phyloP scores from a whole-genome alignment of 148 eudicot genomes.

The Chenopodium formosanum region DNA sequence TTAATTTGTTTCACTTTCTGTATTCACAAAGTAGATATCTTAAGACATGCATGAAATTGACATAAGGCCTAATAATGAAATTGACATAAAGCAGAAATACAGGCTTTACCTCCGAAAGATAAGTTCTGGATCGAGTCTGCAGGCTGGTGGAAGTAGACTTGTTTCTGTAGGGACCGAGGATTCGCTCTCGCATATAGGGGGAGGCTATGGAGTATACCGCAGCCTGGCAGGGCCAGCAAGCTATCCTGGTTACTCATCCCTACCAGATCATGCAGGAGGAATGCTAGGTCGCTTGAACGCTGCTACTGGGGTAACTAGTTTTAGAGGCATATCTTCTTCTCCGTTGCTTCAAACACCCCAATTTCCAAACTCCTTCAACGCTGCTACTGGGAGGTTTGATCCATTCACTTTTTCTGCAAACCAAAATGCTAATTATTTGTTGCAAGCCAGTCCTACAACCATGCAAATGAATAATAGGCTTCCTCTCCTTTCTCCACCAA shows the following conservation, averaged over 20 bases:
- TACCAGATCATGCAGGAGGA: constrained; percentile 32
- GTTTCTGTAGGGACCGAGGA: constrained; percentile 46
- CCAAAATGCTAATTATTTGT: constrained; percentile 14
- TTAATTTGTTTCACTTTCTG: background rate
- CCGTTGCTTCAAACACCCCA: constrained; percentile 20
- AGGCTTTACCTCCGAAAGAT: constrained; percentile 72
- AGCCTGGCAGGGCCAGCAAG: constrained; percentile 44
- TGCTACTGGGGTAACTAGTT: constrained; percentile 41
- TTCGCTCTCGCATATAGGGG: constrained; percentile 39
- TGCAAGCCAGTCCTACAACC: background rate
- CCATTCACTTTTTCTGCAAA: constrained; percentile 20
- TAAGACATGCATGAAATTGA: background rate
- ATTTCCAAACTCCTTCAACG: no score
- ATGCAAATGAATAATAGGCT: constrained; percentile 4
- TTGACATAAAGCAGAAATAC: constrained; percentile 57
- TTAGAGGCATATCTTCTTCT: constrained; percentile 47
- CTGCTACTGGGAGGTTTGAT: no score
- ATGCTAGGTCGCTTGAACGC: constrained; percentile 52
- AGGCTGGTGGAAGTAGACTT: constrained; percentile 36
- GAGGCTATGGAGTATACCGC: constrained; percentile 49
- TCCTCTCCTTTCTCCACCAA: constrained; percentile 1
- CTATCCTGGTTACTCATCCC: constrained; percentile 29
- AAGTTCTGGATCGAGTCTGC: constrained; percentile 30
- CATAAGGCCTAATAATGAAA: background rate
- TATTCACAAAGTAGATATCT: background rate